phyloP scores from a whole-genome alignment of 768 basidiomycete species.

The Xerocomus spinulosus region DNA sequence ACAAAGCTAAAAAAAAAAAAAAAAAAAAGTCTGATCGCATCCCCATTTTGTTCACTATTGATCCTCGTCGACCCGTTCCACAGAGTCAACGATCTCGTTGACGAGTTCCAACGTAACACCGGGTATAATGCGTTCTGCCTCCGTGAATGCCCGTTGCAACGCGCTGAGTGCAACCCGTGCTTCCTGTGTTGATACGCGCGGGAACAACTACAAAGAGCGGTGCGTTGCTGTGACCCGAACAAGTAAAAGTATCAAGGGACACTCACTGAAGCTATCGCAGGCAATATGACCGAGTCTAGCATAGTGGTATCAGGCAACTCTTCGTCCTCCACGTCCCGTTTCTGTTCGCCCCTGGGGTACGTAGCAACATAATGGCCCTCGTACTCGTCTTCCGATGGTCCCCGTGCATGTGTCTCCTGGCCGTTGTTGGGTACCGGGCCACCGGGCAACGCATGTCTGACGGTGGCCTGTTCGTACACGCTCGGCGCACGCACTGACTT shows the following conservation, averaged over 20 bases:
- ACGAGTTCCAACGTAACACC: constrained; percentile 91
- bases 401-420: constrained; percentile 36
- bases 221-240: constrained; percentile 7
- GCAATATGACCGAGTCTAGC: constrained; percentile 91
- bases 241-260: background rate
- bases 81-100: constrained; percentile 90
- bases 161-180: constrained; percentile 81
- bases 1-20: constrained; percentile 13
- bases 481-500: constrained; percentile 33
- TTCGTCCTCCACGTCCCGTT: constrained; percentile 44
- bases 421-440: constrained; percentile 17
- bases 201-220: constrained; percentile 68
- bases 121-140: constrained; percentile 93
- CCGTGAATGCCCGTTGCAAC: constrained; percentile 87
- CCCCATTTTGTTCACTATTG: constrained; percentile 21
- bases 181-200: constrained; percentile 89
- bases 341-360: constrained; percentile 39
- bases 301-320: constrained; percentile 79
- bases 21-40: constrained; percentile 15
- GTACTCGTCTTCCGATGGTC: constrained; percentile 61
- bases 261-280: constrained; percentile 92
- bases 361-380: constrained; percentile 52
- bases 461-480: constrained; percentile 59
- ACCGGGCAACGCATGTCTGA: constrained; percentile 50
- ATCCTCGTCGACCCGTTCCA: constrained; percentile 84